Percentiles rank a stretch among this genome's conserved stretches.
Conservation (phyloP, 106 monocot genomes). For the Amphibolis antarctica region DNA sequence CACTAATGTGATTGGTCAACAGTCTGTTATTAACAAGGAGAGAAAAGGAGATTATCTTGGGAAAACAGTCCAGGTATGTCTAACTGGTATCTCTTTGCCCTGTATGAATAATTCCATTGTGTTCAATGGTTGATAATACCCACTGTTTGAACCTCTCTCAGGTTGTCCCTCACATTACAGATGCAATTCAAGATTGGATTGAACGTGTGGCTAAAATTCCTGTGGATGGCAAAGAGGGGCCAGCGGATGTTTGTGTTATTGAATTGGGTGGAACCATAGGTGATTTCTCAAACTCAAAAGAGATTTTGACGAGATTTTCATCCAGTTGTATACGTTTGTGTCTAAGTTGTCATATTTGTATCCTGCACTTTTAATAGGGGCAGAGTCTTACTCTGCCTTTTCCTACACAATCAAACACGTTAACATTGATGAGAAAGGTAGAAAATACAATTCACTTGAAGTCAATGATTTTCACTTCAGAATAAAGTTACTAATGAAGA, state of each 20-base stretch:
- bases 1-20: neutral
- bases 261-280: constrained; percentile 96
- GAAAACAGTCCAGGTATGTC: constrained; percentile 48
- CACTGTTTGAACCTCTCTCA: constrained; percentile 19
- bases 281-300: constrained; percentile 18
- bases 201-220: constrained; percentile 64
- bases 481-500: too few species aligned
- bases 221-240: constrained; percentile 80
- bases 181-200: constrained; percentile 95
- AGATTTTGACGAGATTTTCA: too few species aligned
- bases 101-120: too few species aligned
- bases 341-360: too few species aligned
- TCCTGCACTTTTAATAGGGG: too few species aligned
- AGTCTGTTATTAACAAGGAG: constrained; percentile 51
- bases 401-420: too few species aligned
- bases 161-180: constrained; percentile 87
- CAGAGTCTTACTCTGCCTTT: too few species aligned
- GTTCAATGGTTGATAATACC: too few species aligned
- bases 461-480: too few species aligned
- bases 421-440: too few species aligned
- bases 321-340: too few species aligned
- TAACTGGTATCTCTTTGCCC: neutral
- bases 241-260: constrained; percentile 89
- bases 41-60: constrained; percentile 48
- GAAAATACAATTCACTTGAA: too few species aligned